A percentile compares a stretch with the other conserved stretches of the same genome.
Conservation (phyloP, 176 grass and related monocot species). For the Cenchrus fungigraminus region DNA sequence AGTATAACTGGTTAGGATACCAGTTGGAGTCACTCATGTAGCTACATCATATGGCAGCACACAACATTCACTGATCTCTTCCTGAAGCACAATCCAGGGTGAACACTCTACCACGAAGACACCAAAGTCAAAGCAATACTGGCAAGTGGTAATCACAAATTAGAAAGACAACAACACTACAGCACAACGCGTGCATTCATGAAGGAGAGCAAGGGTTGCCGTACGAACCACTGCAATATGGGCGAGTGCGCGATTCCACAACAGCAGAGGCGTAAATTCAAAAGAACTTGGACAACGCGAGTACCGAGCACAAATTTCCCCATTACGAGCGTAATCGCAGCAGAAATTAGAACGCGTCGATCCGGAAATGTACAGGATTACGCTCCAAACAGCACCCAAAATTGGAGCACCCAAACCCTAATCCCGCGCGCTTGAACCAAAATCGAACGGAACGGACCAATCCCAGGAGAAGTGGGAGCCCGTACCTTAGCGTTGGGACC, state of each 20-base stretch:
- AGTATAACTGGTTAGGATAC: too few relatives aligned
- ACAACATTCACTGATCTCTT: constrained; percentile 14
- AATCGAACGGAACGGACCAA: background rate
- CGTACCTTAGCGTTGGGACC: constrained; percentile 18
- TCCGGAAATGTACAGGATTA: background rate
- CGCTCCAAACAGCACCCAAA: background rate
- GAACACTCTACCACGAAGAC: background rate
- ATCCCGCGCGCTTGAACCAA: background rate
- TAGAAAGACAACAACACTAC: constrained; percentile 3
- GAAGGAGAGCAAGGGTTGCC: background rate
- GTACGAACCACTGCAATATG: background rate
- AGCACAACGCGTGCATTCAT: background rate
- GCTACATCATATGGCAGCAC: background rate
- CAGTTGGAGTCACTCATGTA: background rate
- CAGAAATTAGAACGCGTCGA: background rate
- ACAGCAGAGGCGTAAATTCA: background rate
- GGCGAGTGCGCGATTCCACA: background rate
- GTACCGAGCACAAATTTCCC: background rate
- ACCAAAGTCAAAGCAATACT: too few relatives aligned
- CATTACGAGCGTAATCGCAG: background rate
- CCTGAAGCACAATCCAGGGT: background rate
- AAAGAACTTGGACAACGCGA: background rate
- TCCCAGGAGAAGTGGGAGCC: background rate
- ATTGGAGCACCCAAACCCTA: constrained; percentile 17
- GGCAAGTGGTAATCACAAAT: background rate